Conservation (phyloP, 108 stramenopile genomes). For the Skeletonema menzelii region DNA sequence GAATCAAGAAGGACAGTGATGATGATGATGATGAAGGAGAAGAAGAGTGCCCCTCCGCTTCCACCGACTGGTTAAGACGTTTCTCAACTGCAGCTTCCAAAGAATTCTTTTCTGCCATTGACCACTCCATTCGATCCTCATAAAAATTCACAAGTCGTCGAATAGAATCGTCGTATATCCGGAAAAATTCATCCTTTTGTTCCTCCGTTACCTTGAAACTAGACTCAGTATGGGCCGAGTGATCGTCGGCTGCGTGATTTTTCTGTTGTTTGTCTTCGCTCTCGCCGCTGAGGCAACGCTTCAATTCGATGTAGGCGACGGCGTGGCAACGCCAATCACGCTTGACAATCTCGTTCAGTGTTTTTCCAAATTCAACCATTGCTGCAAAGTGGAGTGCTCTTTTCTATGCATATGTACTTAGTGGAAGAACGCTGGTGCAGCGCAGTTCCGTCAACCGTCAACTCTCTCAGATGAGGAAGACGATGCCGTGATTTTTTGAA, state of each 20-base stretch:
- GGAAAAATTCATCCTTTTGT: conserved; percentile 43
- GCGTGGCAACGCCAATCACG: conserved; percentile 41
- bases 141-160: conserved; percentile 59
- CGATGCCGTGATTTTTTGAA: too few relatives aligned
- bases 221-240: conserved; percentile 42
- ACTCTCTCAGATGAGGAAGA: too few relatives aligned
- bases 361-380: conserved; percentile 41
- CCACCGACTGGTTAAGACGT: conserved; percentile 20
- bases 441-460: too few relatives aligned
- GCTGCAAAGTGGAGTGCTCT: neutral
- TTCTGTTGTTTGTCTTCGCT: neutral
- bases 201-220: conserved; percentile 13
- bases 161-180: conserved; percentile 46
- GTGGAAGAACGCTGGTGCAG: too few relatives aligned
- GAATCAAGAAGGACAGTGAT: conserved; percentile 13
- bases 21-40: neutral
- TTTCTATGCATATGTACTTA: too few relatives aligned
- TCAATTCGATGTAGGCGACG: conserved; percentile 43
- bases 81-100: conserved; percentile 55
- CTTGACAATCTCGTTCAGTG: conserved; percentile 41
- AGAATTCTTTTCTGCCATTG: conserved; percentile 43
- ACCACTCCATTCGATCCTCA: conserved; percentile 59
- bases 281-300: conserved; percentile 13
- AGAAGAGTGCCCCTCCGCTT: neutral
- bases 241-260: neutral